phyloP scores from a whole-genome alignment of 2,329 filamentous ascomycete genomes.

The Penicillium freii region DNA sequence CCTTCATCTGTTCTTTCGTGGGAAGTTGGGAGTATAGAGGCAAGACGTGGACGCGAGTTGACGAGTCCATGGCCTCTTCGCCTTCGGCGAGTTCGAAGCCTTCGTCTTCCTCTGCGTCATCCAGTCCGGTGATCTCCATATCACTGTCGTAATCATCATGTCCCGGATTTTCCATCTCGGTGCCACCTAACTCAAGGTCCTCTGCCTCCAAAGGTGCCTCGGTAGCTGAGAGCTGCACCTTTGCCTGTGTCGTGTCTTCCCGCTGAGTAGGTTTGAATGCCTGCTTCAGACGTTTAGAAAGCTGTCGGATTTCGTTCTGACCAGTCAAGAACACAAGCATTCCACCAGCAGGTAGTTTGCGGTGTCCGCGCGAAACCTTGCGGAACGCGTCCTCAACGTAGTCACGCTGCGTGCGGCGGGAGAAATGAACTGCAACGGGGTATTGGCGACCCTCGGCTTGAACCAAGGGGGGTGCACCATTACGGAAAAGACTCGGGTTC shows the following conservation, averaged over 20 bases:
- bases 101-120: constrained; percentile 60
- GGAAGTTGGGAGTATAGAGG: constrained; percentile 91
- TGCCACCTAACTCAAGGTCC: constrained; percentile 76
- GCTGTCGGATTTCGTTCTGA: constrained; percentile 80
- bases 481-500: constrained; percentile 75
- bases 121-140: constrained; percentile 60
- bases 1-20: constrained; percentile 82
- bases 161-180: constrained; percentile 46
- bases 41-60: constrained; percentile 77
- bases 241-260: constrained; percentile 57
- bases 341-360: constrained; percentile 82
- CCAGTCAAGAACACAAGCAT: constrained; percentile 95
- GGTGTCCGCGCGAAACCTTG: constrained; percentile 84
- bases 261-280: constrained; percentile 58
- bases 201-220: constrained; percentile 80
- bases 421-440: constrained; percentile 85
- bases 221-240: constrained; percentile 70
- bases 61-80: constrained; percentile 56
- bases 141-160: constrained; percentile 57
- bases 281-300: constrained; percentile 76
- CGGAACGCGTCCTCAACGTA: constrained; percentile 87
- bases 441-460: constrained; percentile 91
- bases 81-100: constrained; percentile 63
- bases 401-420: constrained; percentile 76
- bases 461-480: constrained; percentile 72